Conservation (phyloP, 371 early-diverging fungal species). For the Syncephalastrum sp. region DNA sequence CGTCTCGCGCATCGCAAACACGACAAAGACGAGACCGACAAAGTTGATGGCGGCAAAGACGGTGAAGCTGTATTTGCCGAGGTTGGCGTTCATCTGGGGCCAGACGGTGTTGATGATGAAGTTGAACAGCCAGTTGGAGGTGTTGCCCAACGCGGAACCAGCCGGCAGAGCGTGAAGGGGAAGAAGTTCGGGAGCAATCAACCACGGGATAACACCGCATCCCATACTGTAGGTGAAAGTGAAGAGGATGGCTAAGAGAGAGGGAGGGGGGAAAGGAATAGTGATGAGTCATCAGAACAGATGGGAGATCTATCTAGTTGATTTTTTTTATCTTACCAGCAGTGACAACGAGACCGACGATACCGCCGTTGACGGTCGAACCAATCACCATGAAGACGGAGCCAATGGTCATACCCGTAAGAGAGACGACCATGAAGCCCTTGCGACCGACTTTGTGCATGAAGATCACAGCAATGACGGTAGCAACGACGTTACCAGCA, state of each 20-base stretch:
- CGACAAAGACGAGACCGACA: conserved; percentile 39
- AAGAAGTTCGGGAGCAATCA: conserved; percentile 48
- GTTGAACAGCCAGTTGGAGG: conserved; percentile 45
- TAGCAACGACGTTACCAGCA: conserved; percentile 36
- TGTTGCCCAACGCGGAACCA: conserved; percentile 45
- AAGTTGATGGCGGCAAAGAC: conserved; percentile 46
- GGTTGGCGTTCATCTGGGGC: conserved; percentile 33
- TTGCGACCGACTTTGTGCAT: conserved; percentile 46
- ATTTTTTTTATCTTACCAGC: conserved; percentile 13
- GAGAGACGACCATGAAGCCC: conserved; percentile 44
- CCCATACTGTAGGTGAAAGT: conserved; percentile 43
- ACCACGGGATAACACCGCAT: conserved; percentile 53
- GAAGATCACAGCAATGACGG: conserved; percentile 30
- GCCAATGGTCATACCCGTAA: conserved; percentile 34
- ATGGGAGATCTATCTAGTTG: neutral
- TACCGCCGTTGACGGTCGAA: conserved; percentile 15
- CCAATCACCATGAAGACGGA: conserved; percentile 43
- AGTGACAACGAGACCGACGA: conserved; percentile 37
- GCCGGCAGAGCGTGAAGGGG: conserved; percentile 44
- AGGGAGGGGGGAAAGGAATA: neutral
- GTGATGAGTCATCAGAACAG: conserved; percentile 6
- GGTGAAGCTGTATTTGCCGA: conserved; percentile 35
- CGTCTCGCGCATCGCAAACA: conserved; percentile 43
- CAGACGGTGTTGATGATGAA: conserved; percentile 45
- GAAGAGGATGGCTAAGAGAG: conserved; percentile 26